Conservation (phyloP, 176 grass and related monocot species). For the Oropetium thomaeum region DNA sequence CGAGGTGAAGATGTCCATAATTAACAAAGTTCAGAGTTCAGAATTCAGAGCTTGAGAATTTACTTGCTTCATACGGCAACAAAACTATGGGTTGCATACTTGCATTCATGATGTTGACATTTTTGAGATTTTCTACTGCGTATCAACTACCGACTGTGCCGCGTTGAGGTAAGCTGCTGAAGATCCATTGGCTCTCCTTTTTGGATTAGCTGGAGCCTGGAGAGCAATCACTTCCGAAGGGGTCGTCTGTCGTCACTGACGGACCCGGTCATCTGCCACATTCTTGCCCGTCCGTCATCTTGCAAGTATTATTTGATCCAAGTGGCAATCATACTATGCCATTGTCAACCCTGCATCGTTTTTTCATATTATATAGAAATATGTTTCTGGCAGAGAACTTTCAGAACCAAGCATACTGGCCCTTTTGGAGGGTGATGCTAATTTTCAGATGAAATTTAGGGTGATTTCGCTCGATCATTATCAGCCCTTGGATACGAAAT, state of each 20-base stretch:
- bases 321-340: neutral
- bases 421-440: neutral
- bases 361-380: neutral
- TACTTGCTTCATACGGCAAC: neutral
- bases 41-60: neutral
- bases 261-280: neutral
- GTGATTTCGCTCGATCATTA: too few relatives aligned
- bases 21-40: slow-evolving; percentile 8
- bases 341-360: neutral
- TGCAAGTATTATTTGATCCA: neutral
- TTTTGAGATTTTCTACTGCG: neutral
- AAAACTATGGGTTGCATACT: neutral
- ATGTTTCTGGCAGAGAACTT: neutral
- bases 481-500: too few relatives aligned
- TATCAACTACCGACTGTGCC: neutral
- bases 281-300: neutral
- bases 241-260: neutral
- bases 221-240: neutral
- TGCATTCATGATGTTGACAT: neutral
- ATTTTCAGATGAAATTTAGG: too few relatives aligned
- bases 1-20: slow-evolving; percentile 19
- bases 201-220: neutral
- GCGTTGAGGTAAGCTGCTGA: neutral
- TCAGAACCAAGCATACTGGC: neutral
- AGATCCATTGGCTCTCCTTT: neutral